Percentiles rank a stretch among this genome's conserved stretches.
These are phyloP conservation scores for Ophiocordyceps camponoti-leonardi DNA, from an alignment of 2,329 filamentous ascomycete genomes.

Conservation along the genomic window DNA sequence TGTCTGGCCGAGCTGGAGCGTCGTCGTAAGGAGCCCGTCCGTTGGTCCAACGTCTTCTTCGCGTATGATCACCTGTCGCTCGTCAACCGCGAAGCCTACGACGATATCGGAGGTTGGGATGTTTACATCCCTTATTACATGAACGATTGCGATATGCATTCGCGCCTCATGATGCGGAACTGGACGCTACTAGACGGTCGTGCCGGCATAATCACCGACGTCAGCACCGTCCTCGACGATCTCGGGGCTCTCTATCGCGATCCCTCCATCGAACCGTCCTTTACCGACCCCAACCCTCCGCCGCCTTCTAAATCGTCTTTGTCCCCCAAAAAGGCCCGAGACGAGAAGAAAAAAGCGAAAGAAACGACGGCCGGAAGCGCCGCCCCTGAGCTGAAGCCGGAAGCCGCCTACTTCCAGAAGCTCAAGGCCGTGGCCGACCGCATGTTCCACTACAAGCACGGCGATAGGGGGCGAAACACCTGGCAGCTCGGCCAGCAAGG, in stretches of 20 bases:
- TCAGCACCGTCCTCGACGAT: slow-evolving; percentile 26
- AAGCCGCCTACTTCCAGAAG: slow-evolving; percentile 5
- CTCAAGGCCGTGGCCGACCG: slow-evolving; percentile 9
- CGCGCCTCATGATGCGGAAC: slow-evolving; percentile 26
- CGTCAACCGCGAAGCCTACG: slow-evolving; percentile 34
- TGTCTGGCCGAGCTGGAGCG: slow-evolving; percentile 17
- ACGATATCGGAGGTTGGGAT: slow-evolving; percentile 37
- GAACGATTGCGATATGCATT: slow-evolving; percentile 39
- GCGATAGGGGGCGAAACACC: slow-evolving; percentile 25
- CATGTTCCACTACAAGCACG: slow-evolving; percentile 26
- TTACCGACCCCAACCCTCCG: slow-evolving; percentile 19
- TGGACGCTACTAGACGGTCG: slow-evolving; percentile 21
- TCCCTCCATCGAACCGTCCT: slow-evolving; percentile 16
- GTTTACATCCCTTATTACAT: slow-evolving; percentile 39
- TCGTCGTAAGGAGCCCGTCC: slow-evolving; percentile 12
- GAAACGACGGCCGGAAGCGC: neutral
- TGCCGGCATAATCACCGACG: slow-evolving; percentile 26
- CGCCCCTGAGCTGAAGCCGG: neutral
- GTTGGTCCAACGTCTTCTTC: slow-evolving; percentile 38
- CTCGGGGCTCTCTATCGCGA: slow-evolving; percentile 27
- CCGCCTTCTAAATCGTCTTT: slow-evolving; percentile 4
- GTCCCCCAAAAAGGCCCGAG: slow-evolving; percentile 4
- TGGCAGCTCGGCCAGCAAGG: slow-evolving; percentile 35
- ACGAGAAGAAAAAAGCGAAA: slow-evolving; percentile 1
- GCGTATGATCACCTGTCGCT: slow-evolving; percentile 40